These are phyloP conservation scores for Didymosphaeria variabile DNA, from an alignment of 2,329 filamentous ascomycete genomes.

Conservation along the genomic window DNA sequence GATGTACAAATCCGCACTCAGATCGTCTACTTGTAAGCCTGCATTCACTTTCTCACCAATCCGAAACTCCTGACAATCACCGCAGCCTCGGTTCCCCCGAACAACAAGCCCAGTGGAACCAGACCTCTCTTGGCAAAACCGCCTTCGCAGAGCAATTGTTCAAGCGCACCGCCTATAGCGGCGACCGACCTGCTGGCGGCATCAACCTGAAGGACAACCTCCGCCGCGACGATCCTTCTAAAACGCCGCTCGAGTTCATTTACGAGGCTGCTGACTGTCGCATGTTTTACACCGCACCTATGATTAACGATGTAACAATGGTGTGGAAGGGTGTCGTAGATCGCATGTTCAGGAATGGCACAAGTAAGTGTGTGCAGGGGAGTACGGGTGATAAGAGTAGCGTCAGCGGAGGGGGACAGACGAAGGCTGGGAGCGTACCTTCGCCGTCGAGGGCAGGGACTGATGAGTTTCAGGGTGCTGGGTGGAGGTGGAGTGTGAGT, in stretches of 20 bases:
- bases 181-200: conserved; percentile 37
- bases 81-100: conserved; percentile 38
- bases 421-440: conserved; percentile 30
- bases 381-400: conserved; percentile 41
- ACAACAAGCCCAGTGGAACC: conserved; percentile 42
- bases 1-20: conserved; percentile 44
- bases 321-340: conserved; percentile 52
- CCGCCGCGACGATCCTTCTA: conserved; percentile 44
- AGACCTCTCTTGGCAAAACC: conserved; percentile 39
- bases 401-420: conserved; percentile 43
- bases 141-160: conserved; percentile 46
- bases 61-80: neutral
- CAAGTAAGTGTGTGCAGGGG: conserved; percentile 36
- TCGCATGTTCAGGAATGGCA: conserved; percentile 43
- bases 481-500: neutral
- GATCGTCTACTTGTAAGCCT: conserved; percentile 37
- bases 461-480: neutral
- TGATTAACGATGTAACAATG: conserved; percentile 45
- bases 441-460: neutral
- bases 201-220: conserved; percentile 51
- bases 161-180: conserved; percentile 39
- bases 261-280: conserved; percentile 54
- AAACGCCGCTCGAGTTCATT: conserved; percentile 53
- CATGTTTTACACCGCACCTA: conserved; percentile 50
- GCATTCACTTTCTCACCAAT: neutral